Percentiles rank a stretch among this genome's conserved stretches.
These are phyloP conservation scores for Leccinum longicurvipes DNA, from an alignment of 768 basidiomycete genomes.

Conservation along the genomic window DNA sequence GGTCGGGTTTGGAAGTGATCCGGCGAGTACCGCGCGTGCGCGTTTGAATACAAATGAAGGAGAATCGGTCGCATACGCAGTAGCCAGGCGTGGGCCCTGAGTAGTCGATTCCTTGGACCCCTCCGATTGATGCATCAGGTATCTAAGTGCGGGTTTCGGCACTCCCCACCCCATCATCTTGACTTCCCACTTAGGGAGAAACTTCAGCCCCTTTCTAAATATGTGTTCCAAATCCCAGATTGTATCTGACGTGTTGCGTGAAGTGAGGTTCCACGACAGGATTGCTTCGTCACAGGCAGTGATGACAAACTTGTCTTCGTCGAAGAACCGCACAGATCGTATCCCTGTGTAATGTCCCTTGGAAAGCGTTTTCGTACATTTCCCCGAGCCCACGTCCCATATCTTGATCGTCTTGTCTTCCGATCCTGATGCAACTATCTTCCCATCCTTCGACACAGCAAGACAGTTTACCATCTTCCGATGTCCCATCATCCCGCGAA, in stretches of 20 bases:
- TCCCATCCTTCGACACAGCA: conserved; percentile 19
- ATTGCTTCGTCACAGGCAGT: conserved; percentile 5
- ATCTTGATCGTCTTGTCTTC: conserved; percentile 24
- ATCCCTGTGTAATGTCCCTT: conserved; percentile 12
- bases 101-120: background rate
- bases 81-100: background rate
- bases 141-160: background rate
- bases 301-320: conserved; percentile 9
- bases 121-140: background rate
- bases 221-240: background rate
- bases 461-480: conserved; percentile 13
- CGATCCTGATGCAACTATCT: conserved; percentile 20
- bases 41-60: conserved; percentile 4
- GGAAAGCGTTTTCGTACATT: conserved; percentile 11
- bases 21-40: background rate
- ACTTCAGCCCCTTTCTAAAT: background rate
- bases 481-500: conserved; percentile 23
- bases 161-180: conserved; percentile 3
- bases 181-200: conserved; percentile 1
- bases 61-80: conserved; percentile 2
- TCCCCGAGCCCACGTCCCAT: conserved; percentile 20
- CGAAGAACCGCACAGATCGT: conserved; percentile 14
- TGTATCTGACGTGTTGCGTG: background rate
- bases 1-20: background rate
- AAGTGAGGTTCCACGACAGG: conserved; percentile 5